Base-by-base conservation (phyloP, 345 rosid species). In the Eucalyptus viminalis region DNA sequence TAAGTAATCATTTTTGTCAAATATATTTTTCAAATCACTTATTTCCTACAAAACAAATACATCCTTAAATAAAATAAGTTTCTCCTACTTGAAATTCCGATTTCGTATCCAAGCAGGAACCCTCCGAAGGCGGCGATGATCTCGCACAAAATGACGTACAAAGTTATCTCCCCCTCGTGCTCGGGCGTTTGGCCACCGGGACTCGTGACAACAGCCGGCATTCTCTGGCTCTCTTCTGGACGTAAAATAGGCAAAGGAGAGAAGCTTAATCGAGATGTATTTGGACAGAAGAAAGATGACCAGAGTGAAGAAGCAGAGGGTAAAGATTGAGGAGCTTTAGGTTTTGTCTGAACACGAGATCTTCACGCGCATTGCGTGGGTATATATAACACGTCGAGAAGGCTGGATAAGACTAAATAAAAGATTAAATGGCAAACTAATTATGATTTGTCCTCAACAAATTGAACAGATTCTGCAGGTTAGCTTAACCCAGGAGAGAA, bases 61-160 rank as follows among this genome's bases (percentile, higher is more conserved):
- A 53, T 53, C 10, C 56, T 17, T 53, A 86, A 27, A 86, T 2
- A 69, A 34, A 67, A n/a, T 31, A 31, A 67, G 80, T 34, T 69
- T 69, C 80, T 69, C 87, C 56, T 49, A 95, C 97, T 96, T 88
- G 96, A 95, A 89, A 95, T 94, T 69, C 97, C 97, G 7, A 69
- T 69, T 2, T 69, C 80, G 13, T 69, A 69, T 34, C 80, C 80
- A 6, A 69, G 11, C 44, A 45, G 94, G 92, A 65, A 94, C 96
- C 97, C 97, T 27, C 95, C 97, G 88, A 90, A 88, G 62, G 97
- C 97, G 13, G 95, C 94, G 80, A 95, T 92, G 50, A 95, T 27
- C 88, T 91, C 87, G 43, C 94, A 93, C 9, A 92, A 76, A n/a
- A 27, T 0, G 69, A 95, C 96, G 80, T 93, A 94, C 5, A 3